phyloP scores from a whole-genome alignment of 352 stramenopile genomes.

The Globisporangium canariense region DNA sequence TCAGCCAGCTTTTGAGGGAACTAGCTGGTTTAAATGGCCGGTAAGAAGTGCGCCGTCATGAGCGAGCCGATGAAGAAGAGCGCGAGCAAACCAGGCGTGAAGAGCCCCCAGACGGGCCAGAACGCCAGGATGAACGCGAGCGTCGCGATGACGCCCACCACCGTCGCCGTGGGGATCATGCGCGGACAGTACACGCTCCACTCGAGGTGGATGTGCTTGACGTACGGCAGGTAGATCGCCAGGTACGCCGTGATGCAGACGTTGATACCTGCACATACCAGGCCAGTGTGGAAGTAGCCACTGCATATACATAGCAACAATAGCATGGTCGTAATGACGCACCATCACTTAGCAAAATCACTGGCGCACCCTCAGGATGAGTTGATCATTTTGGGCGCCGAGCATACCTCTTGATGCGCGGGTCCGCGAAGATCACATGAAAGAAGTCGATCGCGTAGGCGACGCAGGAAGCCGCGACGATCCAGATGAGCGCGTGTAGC shows the following conservation, averaged over 20 bases:
- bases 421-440: conserved; percentile 59
- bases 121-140: conserved; percentile 84
- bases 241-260: conserved; percentile 87
- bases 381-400: background rate
- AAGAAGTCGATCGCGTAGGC: conserved; percentile 74
- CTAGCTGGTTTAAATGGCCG: conserved; percentile 50
- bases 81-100: conserved; percentile 87
- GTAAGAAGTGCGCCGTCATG: conserved; percentile 93
- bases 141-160: conserved; percentile 57
- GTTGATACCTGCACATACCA: conserved; percentile 80
- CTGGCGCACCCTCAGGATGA: background rate
- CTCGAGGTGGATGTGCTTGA: conserved; percentile 77
- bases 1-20: no score
- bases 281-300: conserved; percentile 73
- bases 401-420: conserved; percentile 43
- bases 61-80: conserved; percentile 89
- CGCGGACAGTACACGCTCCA: conserved; percentile 92
- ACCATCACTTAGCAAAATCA: background rate
- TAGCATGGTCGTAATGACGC: background rate
- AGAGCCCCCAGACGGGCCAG: conserved; percentile 91
- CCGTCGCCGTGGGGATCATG: conserved; percentile 87
- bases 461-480: conserved; percentile 44
- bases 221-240: conserved; percentile 83
- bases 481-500: conserved; percentile 73
- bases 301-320: conserved; percentile 27